Evolutionary conservation across 2,329 filamentous ascomycete species (phyloP).

Genomic region (Leptographium procerum): DNA sequence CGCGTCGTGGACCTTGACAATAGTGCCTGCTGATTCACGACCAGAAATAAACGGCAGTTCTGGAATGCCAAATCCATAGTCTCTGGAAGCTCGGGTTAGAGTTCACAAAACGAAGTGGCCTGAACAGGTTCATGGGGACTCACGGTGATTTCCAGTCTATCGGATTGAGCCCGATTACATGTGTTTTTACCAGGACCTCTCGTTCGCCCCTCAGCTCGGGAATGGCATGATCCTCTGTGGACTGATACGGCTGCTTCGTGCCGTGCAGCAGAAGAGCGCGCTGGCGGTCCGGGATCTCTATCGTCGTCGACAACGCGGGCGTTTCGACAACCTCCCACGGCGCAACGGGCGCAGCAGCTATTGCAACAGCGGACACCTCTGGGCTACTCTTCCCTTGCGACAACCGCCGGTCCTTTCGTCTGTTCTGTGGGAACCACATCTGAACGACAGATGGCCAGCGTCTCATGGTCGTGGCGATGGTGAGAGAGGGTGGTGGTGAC

Average conservation of each 20-base stretch:
- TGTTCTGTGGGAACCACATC: not conserved
- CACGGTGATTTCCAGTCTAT: constrained; percentile 68
- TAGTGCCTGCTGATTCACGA: constrained; percentile 55
- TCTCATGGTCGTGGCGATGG: not conserved
- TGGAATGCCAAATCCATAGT: constrained; percentile 60
- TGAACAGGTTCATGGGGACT: too few species aligned
- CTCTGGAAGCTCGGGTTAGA: constrained; percentile 28
- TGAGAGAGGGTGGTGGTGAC: not conserved
- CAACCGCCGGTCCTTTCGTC: not conserved
- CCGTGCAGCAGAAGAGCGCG: constrained; percentile 19
- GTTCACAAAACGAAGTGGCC: not conserved
- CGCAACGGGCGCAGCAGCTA: not conserved
- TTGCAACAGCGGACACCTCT: not conserved
- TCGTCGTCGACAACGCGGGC: not conserved
- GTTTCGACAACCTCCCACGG: not conserved
- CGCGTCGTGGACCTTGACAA: constrained; percentile 35
- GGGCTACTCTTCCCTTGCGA: not conserved
- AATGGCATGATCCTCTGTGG: constrained; percentile 18
- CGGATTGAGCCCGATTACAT: constrained; percentile 60
- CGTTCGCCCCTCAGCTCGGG: constrained; percentile 14
- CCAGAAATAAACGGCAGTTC: constrained; percentile 57
- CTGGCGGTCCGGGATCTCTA: constrained; percentile 9
- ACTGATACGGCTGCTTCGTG: constrained; percentile 18
- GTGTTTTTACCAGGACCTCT: constrained; percentile 52
- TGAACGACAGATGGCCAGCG: not conserved